phyloP scores from a whole-genome alignment of 768 basidiomycete genomes.

The Tylopilus vinaceipallidus region DNA sequence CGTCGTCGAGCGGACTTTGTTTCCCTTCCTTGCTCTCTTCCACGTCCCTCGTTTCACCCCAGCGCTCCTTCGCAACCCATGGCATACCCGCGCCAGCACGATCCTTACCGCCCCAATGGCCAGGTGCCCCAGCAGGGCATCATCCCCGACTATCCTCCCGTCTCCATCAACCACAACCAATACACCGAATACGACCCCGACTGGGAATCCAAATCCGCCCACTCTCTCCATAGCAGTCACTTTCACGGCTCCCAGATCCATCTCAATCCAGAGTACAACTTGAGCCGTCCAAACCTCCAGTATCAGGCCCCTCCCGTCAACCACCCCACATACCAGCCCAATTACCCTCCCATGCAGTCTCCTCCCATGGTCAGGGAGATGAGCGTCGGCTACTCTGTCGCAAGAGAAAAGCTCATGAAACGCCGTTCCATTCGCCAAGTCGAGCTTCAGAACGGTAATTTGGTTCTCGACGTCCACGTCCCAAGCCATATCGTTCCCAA shows the following conservation, averaged over 20 bases:
- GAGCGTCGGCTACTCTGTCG: conserved; percentile 61
- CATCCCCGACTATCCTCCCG: conserved; percentile 38
- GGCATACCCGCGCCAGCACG: conserved; percentile 54
- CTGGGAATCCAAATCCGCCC: conserved; percentile 52
- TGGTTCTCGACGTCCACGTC: conserved; percentile 81
- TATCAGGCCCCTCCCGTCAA: conserved; percentile 45
- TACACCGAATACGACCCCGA: conserved; percentile 45
- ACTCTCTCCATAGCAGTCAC: conserved; percentile 60
- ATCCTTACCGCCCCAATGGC: conserved; percentile 43
- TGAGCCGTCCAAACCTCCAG: conserved; percentile 44
- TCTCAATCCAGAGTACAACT: conserved; percentile 60
- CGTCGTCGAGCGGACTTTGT: conserved; percentile 21
- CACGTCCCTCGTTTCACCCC: background rate
- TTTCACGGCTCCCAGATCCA: conserved; percentile 71
- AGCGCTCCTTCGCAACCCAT: conserved; percentile 30
- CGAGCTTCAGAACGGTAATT: conserved; percentile 76
- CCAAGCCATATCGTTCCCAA: conserved; percentile 77
- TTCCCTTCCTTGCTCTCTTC: background rate
- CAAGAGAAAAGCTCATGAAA: conserved; percentile 80
- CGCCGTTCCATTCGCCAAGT: conserved; percentile 77
- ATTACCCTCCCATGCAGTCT: conserved; percentile 61
- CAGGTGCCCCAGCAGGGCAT: conserved; percentile 32
- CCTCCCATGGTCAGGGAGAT: conserved; percentile 47
- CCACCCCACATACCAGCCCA: conserved; percentile 40
- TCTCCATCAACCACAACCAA: conserved; percentile 32